Evolutionary conservation across 805 yeast species (phyloP).

Genomic region (Suhomyces prunicola): DNA sequence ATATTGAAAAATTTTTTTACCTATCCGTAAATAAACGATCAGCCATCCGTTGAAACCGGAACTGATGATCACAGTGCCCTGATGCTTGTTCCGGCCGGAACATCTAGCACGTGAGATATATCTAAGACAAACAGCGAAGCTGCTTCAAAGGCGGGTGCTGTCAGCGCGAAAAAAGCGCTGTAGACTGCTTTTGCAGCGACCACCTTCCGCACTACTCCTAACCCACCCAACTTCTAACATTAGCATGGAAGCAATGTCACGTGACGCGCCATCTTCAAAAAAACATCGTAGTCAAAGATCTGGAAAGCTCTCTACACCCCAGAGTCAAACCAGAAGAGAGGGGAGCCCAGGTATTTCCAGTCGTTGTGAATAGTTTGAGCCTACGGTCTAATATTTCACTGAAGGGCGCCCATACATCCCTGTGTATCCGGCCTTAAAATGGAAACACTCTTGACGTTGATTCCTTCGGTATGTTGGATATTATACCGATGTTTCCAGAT

Average conservation of each 20-base stretch:
- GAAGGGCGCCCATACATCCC: not conserved
- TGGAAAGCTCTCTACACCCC: not conserved
- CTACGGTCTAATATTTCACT: not conserved
- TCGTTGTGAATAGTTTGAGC: not conserved
- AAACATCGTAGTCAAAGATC: not conserved
- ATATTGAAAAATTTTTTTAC: not conserved
- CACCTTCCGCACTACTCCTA: not conserved
- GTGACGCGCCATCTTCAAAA: not conserved
- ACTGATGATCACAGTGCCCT: not conserved
- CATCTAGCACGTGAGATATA: not conserved
- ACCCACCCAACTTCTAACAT: not conserved
- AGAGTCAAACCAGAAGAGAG: not conserved
- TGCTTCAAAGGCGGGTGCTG: not conserved
- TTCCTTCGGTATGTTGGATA: slow-evolving; percentile 39
- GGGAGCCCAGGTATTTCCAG: not conserved
- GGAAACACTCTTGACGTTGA: slow-evolving; percentile 23
- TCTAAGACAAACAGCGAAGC: not conserved
- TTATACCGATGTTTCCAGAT: slow-evolving; percentile 36
- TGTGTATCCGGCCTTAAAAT: slow-evolving; percentile 12
- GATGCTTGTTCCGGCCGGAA: not conserved
- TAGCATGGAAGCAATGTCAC: not conserved
- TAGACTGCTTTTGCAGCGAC: not conserved
- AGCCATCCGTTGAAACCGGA: not conserved
- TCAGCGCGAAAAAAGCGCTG: not conserved
- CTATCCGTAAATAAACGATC: not conserved